Evolutionary conservation across 2,329 filamentous ascomycete species (phyloP).

Genomic region (Aspergillus oerlinghausenensis): DNA sequence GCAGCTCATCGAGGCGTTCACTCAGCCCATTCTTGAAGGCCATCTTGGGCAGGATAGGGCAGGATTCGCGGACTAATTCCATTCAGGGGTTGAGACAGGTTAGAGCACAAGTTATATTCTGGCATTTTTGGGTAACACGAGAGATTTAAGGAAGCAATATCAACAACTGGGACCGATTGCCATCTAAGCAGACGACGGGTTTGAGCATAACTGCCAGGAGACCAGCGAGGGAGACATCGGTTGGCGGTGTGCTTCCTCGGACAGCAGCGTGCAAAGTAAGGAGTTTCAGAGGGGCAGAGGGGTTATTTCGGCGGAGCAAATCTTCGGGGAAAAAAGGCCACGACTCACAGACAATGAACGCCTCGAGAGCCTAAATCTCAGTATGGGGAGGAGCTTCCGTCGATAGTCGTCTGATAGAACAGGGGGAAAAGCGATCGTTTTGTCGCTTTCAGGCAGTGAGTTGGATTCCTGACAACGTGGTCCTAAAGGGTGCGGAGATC

Average conservation of each 20-base stretch:
- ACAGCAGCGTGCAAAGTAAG: conserved; percentile 27
- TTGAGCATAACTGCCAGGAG: conserved; percentile 4
- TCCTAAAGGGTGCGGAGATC: conserved; percentile 33
- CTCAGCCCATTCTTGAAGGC: conserved; percentile 60
- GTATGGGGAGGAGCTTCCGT: conserved; percentile 7
- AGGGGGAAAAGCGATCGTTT: conserved; percentile 19
- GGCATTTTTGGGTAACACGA: conserved; percentile 6
- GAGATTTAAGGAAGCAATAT: conserved; percentile 8
- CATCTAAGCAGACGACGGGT: conserved; percentile 8
- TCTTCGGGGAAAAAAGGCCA: conserved; percentile 22
- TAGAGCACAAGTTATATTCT: conserved; percentile 19
- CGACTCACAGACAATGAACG: conserved; percentile 38
- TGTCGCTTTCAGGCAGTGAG: conserved; percentile 6
- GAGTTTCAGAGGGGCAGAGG: conserved; percentile 35
- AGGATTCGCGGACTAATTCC: conserved; percentile 28
- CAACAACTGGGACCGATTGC: conserved; percentile 11
- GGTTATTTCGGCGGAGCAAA: conserved; percentile 26
- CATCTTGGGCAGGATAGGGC: conserved; percentile 46
- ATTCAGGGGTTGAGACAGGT: conserved; percentile 19
- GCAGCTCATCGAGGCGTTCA: conserved; percentile 72
- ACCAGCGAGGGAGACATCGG: conserved; percentile 13
- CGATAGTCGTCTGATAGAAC: conserved; percentile 5
- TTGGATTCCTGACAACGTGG: conserved; percentile 9
- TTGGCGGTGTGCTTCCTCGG: conserved; percentile 29
- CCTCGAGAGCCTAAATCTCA: conserved; percentile 26